Evolutionary conservation across 2,329 filamentous ascomycete species (phyloP), one percentile per base, ranked within the genome.

Genomic region (Colletotrichum tropicicola): DNA sequence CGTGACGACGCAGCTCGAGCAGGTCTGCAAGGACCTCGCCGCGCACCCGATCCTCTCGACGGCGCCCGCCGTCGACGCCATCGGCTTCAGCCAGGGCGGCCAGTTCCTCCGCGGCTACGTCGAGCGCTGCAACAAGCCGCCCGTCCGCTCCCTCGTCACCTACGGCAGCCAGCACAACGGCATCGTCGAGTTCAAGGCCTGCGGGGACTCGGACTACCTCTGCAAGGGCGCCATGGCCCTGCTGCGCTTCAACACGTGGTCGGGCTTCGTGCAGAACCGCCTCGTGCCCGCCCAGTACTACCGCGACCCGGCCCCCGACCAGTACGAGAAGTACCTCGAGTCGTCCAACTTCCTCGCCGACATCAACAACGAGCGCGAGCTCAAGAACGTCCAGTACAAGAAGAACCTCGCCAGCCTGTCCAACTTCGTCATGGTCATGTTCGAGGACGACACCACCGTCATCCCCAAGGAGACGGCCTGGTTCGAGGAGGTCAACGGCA

Each of bases 281-380:
- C 84, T 98, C 8, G 92, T 99, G 4, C 96, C 96, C 1, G 95
- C 96, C 30, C 96, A 99, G 82, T 99, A 99, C 82, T 98, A 91
- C 83, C 91, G 95, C 55, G 88, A 94, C 69, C 87, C 87, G 66
- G 74, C 80, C 61, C 79, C 80, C 72, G 76, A 82, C 64, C 81
- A 94, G 74, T 78, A 93, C 76, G 87, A 89, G 1, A 79, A 83
- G 28, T 99, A 98, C 75, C 86, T 98, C 19, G 87, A 90, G 69
- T 77, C 88, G 74, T 96, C 92, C 71, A 95, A 94, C 75, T 98
- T 97, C 78, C 83, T 99, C 8, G 96, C 95, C 9, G 95, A 98
- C 74, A 91, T 98, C 79, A 99, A 99, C 79, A 98, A 98, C 77
- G 96, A 99, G 85, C 86, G 94, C 10, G 68, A 69, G 51, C 66